These are phyloP conservation scores for Cryptosporidium parvum DNA, from an alignment of 169 alveolate species.

Conservation along the genomic window DNA sequence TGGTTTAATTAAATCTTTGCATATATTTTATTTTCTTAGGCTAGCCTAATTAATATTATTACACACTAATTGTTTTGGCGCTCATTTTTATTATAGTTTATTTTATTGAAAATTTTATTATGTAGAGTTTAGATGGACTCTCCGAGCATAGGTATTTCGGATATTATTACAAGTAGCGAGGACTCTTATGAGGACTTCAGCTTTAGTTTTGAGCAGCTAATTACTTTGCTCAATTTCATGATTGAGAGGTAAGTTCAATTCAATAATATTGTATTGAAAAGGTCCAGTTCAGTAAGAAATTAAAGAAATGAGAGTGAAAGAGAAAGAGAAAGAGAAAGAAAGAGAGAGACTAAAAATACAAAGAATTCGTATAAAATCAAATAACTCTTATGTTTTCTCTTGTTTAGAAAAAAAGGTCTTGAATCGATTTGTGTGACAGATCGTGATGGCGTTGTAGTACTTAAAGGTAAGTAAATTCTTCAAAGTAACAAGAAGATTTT, in stretches of 20 bases:
- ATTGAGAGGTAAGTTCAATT: constrained; percentile 26
- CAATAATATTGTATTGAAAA: neutral
- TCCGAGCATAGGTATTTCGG: neutral
- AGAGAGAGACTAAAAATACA: neutral
- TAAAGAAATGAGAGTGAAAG: neutral
- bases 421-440: constrained; percentile 40
- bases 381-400: neutral
- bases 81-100: neutral
- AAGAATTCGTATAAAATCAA: neutral
- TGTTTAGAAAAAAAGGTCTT: constrained; percentile 28
- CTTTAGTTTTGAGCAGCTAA: constrained; percentile 12
- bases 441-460: constrained; percentile 40
- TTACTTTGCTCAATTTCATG: neutral
- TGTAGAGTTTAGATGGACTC: neutral
- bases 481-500: neutral
- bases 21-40: neutral
- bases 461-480: constrained; percentile 40
- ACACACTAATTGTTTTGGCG: neutral
- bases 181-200: neutral
- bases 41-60: constrained; percentile 4
- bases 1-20: neutral
- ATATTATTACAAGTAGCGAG: neutral
- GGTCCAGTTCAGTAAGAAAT: too few species aligned
- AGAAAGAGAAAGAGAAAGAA: neutral
- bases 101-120: neutral